phyloP scores from a whole-genome alignment of 768 basidiomycete species.

The Trametes villosa region DNA sequence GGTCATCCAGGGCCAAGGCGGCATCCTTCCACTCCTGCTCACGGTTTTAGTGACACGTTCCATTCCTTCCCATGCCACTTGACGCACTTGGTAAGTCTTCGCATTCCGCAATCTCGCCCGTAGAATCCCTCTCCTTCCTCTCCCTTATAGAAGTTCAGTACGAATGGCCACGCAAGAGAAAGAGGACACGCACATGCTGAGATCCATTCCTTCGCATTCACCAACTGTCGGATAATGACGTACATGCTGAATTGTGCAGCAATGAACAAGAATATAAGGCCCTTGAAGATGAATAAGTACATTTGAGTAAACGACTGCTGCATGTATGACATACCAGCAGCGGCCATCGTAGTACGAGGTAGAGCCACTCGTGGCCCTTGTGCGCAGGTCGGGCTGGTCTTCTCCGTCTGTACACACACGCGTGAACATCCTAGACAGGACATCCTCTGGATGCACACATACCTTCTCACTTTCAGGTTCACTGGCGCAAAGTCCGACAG shows the following conservation, averaged over 20 bases:
- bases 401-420: slow-evolving; percentile 38
- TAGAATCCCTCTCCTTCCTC: slow-evolving; percentile 80
- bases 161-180: neutral
- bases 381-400: slow-evolving; percentile 36
- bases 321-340: slow-evolving; percentile 56
- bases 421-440: neutral
- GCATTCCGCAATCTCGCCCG: slow-evolving; percentile 77
- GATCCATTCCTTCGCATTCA: slow-evolving; percentile 93
- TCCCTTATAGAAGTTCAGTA: slow-evolving; percentile 53
- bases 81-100: slow-evolving; percentile 66
- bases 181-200: slow-evolving; percentile 67
- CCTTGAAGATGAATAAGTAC: slow-evolving; percentile 42
- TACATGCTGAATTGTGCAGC: slow-evolving; percentile 85
- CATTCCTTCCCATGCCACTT: neutral
- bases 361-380: slow-evolving; percentile 73
- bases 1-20: slow-evolving; percentile 77
- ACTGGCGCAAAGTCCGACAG: slow-evolving; percentile 91
- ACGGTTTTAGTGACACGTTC: slow-evolving; percentile 1
- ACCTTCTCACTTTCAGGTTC: slow-evolving; percentile 83
- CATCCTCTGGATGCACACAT: slow-evolving; percentile 18
- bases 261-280: slow-evolving; percentile 84
- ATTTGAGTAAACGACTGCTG: too few relatives aligned
- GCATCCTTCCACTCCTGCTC: slow-evolving; percentile 86
- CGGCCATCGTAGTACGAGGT: slow-evolving; percentile 84
- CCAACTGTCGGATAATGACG: slow-evolving; percentile 85